Evolutionary conservation across 2,329 filamentous ascomycete species (phyloP).

Genomic region (Penicillium janthinellum): DNA sequence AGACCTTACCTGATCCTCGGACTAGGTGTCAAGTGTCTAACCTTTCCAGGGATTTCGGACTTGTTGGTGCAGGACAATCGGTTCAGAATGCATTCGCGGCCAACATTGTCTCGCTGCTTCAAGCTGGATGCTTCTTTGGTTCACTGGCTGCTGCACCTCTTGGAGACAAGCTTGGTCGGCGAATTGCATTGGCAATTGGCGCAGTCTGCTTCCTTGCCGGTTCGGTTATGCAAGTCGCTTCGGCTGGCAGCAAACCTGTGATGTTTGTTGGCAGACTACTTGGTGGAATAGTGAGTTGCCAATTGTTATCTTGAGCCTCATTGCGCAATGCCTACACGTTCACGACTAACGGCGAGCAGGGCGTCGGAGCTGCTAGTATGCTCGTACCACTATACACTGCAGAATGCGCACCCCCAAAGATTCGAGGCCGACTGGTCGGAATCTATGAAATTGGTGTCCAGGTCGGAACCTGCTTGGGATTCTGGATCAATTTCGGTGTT

Average conservation of each 20-base stretch:
- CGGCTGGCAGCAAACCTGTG: slow-evolving; percentile 56
- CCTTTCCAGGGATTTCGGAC: slow-evolving; percentile 6
- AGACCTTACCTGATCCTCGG: neutral
- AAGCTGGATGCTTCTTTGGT: slow-evolving; percentile 24
- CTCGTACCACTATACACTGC: slow-evolving; percentile 60
- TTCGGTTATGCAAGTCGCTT: slow-evolving; percentile 62
- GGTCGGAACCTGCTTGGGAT: slow-evolving; percentile 40
- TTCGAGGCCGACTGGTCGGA: slow-evolving; percentile 60
- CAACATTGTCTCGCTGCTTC: slow-evolving; percentile 8
- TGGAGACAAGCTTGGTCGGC: slow-evolving; percentile 54
- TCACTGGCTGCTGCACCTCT: slow-evolving; percentile 37
- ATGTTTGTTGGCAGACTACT: slow-evolving; percentile 64
- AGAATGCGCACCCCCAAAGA: slow-evolving; percentile 58
- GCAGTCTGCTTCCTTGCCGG: slow-evolving; percentile 60
- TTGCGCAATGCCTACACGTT: neutral
- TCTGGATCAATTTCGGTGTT: slow-evolving; percentile 57
- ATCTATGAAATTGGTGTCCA: slow-evolving; percentile 61
- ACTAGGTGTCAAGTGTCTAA: neutral
- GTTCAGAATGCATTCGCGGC: slow-evolving; percentile 12
- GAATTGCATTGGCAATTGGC: slow-evolving; percentile 55
- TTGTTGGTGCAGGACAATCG: slow-evolving; percentile 4
- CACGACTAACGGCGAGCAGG: slow-evolving; percentile 14
- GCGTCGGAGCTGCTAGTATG: slow-evolving; percentile 51
- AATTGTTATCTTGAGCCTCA: too few relatives aligned
- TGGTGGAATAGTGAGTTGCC: slow-evolving; percentile 26